Evolutionary conservation across 768 basidiomycete species (phyloP), one percentile per base, ranked within the genome.

Genomic region (Podaxis rugospora): DNA sequence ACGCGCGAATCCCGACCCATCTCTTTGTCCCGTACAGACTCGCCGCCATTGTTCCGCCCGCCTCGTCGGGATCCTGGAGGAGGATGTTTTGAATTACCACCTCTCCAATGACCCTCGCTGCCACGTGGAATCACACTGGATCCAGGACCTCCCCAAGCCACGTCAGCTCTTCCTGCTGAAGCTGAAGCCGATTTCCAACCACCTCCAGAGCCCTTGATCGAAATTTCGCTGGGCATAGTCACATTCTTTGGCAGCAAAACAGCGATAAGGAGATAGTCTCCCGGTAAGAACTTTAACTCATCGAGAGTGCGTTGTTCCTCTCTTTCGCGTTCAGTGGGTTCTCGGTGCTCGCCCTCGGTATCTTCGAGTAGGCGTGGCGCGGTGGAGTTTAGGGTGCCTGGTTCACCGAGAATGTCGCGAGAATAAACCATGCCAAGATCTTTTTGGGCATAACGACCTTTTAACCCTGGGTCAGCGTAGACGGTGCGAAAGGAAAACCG

Each of bases 351-450:
- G 27, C 47, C 39, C 40, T 72, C 80, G 0, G 65, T 59, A 62
- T 87, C 87, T 49, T 84, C 82, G 21, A 86, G 72, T 2, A 92
- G 78, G 2, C 87, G 81, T 0, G 86, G 80, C 0, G 89, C 88
- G 5, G 83, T 76, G 13, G 70, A 71, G 42, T 80, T 77, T 21
- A 89, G 70, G 1, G 86, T 72, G 36, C 90, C 90, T 3, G 89
- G 87, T 70, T 92, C 91, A 51, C 90, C 90, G 2, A 92, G 82
- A 64, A 93, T 89, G 73, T 93, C 92, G 63, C 91, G 86, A 47
- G 90, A 90, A 72, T 90, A 89, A 40, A 93, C 87, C 67, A 82
- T 82, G 27, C 92, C 92, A 46, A 93, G 83, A 46, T 93, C 92
- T 74, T 92, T 92, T 69, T 84, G 82, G 0, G 85, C 76, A 64